These are phyloP conservation scores for Tetracentron sinense DNA, from an alignment of 164 flowering plant species.

Conservation along the genomic window DNA sequence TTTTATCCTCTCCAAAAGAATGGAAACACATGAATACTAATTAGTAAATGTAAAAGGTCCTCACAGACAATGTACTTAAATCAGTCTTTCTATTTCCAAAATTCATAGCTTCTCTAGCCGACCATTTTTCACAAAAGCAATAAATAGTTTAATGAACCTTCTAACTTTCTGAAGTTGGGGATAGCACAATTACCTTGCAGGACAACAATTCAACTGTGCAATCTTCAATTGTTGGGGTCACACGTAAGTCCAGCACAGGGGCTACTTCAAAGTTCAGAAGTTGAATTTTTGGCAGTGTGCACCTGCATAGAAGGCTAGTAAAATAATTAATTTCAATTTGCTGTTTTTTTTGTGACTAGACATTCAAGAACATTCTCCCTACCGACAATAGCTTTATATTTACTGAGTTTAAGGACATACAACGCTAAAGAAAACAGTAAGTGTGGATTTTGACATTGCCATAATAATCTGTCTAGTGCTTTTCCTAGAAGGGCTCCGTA, in stretches of 20 bases:
- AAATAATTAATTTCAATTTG: neutral
- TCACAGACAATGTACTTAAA: neutral
- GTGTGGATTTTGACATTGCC: neutral
- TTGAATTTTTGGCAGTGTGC: slow-evolving; percentile 45
- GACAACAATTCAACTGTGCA: slow-evolving; percentile 72
- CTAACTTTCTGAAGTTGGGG: neutral
- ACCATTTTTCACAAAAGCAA: neutral
- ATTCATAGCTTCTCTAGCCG: no score
- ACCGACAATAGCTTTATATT: no score
- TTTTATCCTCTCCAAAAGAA: neutral
- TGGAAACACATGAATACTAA: no score
- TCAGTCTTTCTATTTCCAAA: neutral
- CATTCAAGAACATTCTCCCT: no score
- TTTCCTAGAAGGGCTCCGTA: neutral
- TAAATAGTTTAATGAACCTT: neutral
- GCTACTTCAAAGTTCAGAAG: slow-evolving; percentile 64
- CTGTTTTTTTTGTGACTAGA: neutral
- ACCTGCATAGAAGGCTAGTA: slow-evolving; percentile 35
- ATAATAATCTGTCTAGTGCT: neutral
- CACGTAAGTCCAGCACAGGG: slow-evolving; percentile 62
- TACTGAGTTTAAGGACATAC: no score
- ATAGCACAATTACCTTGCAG: slow-evolving; percentile 52
- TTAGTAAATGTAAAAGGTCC: neutral
- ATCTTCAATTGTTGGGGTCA: slow-evolving; percentile 54
- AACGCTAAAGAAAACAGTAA: no score